Evolutionary conservation across 306 rosid genomes (phyloP), one percentile per base, ranked within the genome.

Genomic region (Acacia crassicarpa): DNA sequence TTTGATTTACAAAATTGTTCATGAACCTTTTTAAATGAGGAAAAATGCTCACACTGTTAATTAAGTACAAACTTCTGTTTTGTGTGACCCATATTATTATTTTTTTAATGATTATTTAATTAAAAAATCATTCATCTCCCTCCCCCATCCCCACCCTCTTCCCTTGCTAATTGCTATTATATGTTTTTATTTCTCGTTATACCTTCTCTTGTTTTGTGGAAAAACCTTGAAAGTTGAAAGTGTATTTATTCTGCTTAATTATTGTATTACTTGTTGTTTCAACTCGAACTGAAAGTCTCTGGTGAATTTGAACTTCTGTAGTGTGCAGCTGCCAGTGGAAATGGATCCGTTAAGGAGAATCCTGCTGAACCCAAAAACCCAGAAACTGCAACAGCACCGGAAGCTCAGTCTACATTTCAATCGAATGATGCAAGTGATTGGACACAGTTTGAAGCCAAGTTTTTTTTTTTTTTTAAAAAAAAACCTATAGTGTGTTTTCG

Each of bases 371-470:
- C 48, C 75, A 79, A 68, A 77, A 77, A 56, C 19, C 63, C 82
- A 32, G 85, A 58, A 84, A 89, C 77, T 74, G 84, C 71, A 38
- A 65, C 45, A 44, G 66, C 23, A 72, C 68, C n/a, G n/a, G n/a
- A n/a, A n/a, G n/a, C n/a, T n/a, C n/a, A n/a, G n/a, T 53, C 59
- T 54, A 48, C 68, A 75, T 73, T 84, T 77, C 88, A 81, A 45
- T 54, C 85, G 30, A 75, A 77, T 76, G 80, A 79, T 76, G 81
- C 58, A 67, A 83, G 40, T 75, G 89, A 84, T 78, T 86, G 91
- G 93, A 88, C 90, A 25, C 30, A 85, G 20, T 89, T 89, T 85
- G 92, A 69, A 69, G 8, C 8, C 6, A 33, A 33, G 38, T 5
- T 38, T 38, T 38, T n/a, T n/a, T n/a, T n/a, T n/a, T n/a, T n/a